Evolutionary conservation across 768 basidiomycete species (phyloP), one percentile per base, ranked within the genome.

Genomic region (Termitomyces heimii): DNA sequence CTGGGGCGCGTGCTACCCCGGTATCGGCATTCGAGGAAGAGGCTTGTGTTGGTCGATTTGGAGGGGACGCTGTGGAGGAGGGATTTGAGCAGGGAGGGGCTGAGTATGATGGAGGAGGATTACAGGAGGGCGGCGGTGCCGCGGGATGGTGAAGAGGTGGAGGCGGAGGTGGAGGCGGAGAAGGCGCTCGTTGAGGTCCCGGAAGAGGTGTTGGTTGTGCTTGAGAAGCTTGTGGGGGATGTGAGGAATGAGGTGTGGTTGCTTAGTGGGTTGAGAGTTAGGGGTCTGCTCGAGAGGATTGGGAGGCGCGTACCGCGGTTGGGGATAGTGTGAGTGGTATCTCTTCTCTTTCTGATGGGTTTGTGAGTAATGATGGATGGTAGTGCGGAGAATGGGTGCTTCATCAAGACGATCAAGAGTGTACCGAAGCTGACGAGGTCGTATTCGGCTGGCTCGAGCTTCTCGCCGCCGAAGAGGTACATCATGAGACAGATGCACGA

Each of bases 331-430:
- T 89, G 65, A 68, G 86, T 78, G 6, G 16, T 56, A 22, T 29
- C n/a, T 16, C 39, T 46, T 20, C 20, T 4, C 5, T 18, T 7
- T 10, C 20, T 42, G n/a, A 9, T 42, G 9, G 5, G 22, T 12
- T 12, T 0, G 9, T 1, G 26, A 22, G 5, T 54, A 5, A 37
- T 31, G 37, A 26, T 26, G 55, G 14, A 50, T 50, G 57, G 24
- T 54, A 88, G 86, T 0, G 90, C 91, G 0, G 93, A 94, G 75
- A 92, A 94, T 58, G 92, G 92, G 1, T 94, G 92, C 67, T 94
- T 84, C 67, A 81, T 93, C 65, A 88, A 84, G 72, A 81, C 85
- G 4, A 76, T 61, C 5, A 60, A 59, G 54, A 51, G 53, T 14
- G 48, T 51, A 8, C 35, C 46, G 6, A 73, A 35, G 43, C 45